Conservation (phyloP, 2,329 filamentous ascomycete species). For the Diaporthe capsici region DNA sequence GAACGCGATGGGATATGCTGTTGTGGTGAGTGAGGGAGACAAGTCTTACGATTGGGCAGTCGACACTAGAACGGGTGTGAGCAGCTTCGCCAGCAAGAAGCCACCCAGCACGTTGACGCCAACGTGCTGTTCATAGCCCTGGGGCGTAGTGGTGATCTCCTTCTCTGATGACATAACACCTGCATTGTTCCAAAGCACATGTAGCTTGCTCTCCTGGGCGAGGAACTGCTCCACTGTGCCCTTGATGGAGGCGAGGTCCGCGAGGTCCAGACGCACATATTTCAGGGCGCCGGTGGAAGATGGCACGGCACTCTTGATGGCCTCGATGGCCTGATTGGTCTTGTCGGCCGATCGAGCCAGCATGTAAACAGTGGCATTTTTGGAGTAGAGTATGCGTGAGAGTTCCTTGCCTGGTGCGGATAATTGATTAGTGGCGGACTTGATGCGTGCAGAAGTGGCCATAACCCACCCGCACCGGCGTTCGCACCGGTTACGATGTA, state of each 20-base stretch:
- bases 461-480: not conserved
- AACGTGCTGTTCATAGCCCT: constrained; percentile 30
- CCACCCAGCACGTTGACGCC: constrained; percentile 27
- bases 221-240: constrained; percentile 43
- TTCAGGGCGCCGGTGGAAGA: not conserved
- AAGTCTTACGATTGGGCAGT: not conserved
- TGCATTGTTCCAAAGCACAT: constrained; percentile 58
- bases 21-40: not conserved
- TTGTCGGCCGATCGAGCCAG: constrained; percentile 53
- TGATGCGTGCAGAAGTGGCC: not conserved
- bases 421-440: not conserved
- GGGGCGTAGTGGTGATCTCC: constrained; percentile 1
- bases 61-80: constrained; percentile 14
- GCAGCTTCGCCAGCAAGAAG: constrained; percentile 24
- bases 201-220: constrained; percentile 46
- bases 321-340: constrained; percentile 25
- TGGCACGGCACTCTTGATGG: constrained; percentile 41
- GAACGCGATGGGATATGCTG: not conserved
- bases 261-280: constrained; percentile 51
- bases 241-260: constrained; percentile 46
- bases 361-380: constrained; percentile 64
- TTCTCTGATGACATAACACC: constrained; percentile 46
- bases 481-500: constrained; percentile 57
- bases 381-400: constrained; percentile 61
- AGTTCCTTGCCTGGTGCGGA: constrained; percentile 59